Evolutionary conservation across 2,329 filamentous ascomycete species (phyloP), one percentile per base, ranked within the genome.

Genomic region (Fusarium proliferatum): DNA sequence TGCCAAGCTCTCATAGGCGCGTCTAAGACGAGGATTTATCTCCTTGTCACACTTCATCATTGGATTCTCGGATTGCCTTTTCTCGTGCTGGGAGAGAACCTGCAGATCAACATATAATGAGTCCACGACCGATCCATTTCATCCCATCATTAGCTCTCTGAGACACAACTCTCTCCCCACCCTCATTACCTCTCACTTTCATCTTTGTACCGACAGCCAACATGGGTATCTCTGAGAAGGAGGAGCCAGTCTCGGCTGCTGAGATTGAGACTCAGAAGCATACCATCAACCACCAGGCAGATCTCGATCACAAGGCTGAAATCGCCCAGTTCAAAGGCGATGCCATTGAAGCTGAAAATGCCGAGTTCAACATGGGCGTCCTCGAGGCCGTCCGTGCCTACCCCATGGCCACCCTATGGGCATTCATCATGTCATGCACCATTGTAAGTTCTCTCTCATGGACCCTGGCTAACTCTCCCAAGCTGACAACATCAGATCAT

Each of bases 401-500:
- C 17, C 55, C 55, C 2, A 57, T 57, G 55, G 55, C 55, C 3
- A 57, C 55, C 3, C 39, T 57, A 6, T 57, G 39, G 55, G 55
- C 55, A 12, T 57, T 57, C 39, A 26, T 57, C 12, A 57, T 57
- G 55, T 57, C 39, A 9, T 57, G 39, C 41, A 57, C 55, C 5
- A 57, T 57, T 34, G 39, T 57, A 28, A 57, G 30, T 48, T 36
- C 8, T 26, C 15, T n/a, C 8, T 9, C 12, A 17, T 17, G 3
- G 4, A 28, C 34, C 19, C 0, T n/a, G 0, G 5, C 19, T 11
- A 4, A 28, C 12, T 21, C n/a, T 16, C 5, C 26, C 28, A n/a
- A 15, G n/a, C 55, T 57, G 5, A 57, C 55, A 19, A 28, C 5
- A 12, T 2, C 17, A 86, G 85, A 83, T 87, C 63, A 87, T 87